A percentile compares a stretch with the other conserved stretches of the same genome.
Evolutionary conservation across 257 asterid species (phyloP).

Genomic region (Nicotiana paniculata): DNA sequence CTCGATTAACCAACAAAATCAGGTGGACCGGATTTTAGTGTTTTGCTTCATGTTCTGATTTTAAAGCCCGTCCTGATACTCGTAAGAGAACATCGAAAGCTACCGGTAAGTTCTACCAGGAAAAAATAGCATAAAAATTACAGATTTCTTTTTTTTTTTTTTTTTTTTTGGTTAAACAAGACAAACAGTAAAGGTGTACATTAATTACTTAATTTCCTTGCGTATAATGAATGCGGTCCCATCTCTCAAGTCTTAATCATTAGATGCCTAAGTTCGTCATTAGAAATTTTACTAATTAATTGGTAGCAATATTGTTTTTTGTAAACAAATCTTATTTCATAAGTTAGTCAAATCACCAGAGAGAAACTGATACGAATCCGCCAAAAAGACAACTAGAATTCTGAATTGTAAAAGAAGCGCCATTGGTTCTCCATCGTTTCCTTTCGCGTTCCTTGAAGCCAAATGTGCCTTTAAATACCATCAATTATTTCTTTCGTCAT

Average conservation of each 20-base stretch:
- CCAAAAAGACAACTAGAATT: background rate
- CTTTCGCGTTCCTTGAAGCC: slow-evolving; percentile 1
- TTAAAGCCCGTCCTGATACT: background rate
- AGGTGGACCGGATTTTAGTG: no score
- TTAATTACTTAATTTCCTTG: background rate
- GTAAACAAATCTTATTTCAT: background rate
- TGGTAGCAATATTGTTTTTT: background rate
- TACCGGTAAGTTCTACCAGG: background rate
- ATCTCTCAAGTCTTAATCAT: background rate
- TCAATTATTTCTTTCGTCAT: slow-evolving; percentile 12
- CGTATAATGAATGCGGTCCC: background rate
- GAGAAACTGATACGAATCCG: background rate
- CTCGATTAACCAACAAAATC: no score
- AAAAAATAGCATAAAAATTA: no score
- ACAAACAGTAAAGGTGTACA: background rate
- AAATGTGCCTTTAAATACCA: background rate
- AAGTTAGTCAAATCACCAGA: background rate
- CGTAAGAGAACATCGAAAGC: background rate
- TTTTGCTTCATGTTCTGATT: no score
- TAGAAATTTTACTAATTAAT: background rate
- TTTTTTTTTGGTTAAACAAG: background rate
- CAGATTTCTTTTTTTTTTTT: background rate
- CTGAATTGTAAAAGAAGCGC: background rate
- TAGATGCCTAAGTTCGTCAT: background rate
- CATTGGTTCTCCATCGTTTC: slow-evolving; percentile 10